Conservation (phyloP, 2,329 filamentous ascomycete species). For the Aspergillus sp. region DNA sequence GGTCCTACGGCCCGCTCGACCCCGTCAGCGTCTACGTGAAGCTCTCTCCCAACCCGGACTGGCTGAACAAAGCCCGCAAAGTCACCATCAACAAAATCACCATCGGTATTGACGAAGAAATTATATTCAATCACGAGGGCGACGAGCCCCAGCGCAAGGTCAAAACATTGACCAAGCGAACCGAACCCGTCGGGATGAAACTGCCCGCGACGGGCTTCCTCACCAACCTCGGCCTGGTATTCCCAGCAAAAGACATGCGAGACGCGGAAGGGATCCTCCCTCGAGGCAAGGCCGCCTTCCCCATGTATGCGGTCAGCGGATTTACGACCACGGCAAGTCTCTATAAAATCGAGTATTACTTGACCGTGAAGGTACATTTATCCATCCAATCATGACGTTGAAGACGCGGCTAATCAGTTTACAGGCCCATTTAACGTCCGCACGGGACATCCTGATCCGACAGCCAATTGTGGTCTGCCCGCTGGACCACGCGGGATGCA, state of each 20-base stretch:
- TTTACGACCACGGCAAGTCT: conserved; percentile 93
- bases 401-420: neutral
- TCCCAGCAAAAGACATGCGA: conserved; percentile 83
- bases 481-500: conserved; percentile 90
- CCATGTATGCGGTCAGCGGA: conserved; percentile 80
- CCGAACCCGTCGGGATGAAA: conserved; percentile 76
- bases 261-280: conserved; percentile 86
- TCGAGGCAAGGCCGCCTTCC: conserved; percentile 81
- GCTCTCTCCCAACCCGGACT: conserved; percentile 86
- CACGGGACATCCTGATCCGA: conserved; percentile 81
- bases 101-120: conserved; percentile 91
- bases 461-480: conserved; percentile 96
- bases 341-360: conserved; percentile 98
- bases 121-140: conserved; percentile 97
- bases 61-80: conserved; percentile 83
- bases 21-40: conserved; percentile 96
- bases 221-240: conserved; percentile 86
- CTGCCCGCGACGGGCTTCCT: conserved; percentile 89
- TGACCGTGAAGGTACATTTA: conserved; percentile 78
- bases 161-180: conserved; percentile 81
- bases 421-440: conserved; percentile 83
- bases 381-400: neutral
- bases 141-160: conserved; percentile 90
- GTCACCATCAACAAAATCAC: conserved; percentile 95
- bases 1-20: conserved; percentile 95